phyloP scores from a whole-genome alignment of 2,329 filamentous ascomycete genomes.

The Alternaria alternata region DNA sequence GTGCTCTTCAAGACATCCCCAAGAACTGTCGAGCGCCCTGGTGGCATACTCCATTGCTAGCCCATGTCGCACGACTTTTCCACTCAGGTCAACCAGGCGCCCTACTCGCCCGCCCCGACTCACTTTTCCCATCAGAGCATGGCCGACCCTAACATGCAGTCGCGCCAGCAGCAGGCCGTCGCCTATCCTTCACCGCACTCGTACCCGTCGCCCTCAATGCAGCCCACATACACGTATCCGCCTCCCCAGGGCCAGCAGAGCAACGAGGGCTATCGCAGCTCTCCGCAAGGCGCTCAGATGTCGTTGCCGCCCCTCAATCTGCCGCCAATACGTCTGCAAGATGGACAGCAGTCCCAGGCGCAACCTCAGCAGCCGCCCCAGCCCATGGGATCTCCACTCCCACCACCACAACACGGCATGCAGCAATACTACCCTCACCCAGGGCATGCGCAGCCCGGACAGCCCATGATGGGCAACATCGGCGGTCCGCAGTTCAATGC shows the following conservation, averaged over 20 bases:
- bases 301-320: conserved; percentile 58
- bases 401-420: conserved; percentile 62
- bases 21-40: conserved; percentile 32
- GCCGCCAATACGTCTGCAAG: conserved; percentile 61
- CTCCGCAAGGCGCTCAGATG: conserved; percentile 55
- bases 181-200: conserved; percentile 58
- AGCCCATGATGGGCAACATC: conserved; percentile 60
- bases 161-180: conserved; percentile 37
- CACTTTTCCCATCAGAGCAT: conserved; percentile 45
- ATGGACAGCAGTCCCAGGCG: conserved; percentile 51
- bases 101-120: conserved; percentile 45
- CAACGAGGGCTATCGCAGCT: conserved; percentile 57
- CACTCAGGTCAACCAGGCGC: conserved; percentile 32
- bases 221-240: conserved; percentile 60
- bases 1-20: conserved; percentile 23
- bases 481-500: conserved; percentile 57
- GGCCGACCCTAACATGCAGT: conserved; percentile 46
- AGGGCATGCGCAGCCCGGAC: conserved; percentile 52
- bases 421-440: conserved; percentile 60
- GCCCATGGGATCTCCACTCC: conserved; percentile 62
- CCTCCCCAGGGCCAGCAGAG: conserved; percentile 49
- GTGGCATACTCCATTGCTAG: conserved; percentile 38
- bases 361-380: conserved; percentile 44
- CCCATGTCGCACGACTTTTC: conserved; percentile 47
- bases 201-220: conserved; percentile 61